Conservation (phyloP, 129 eudicot species). For the Apium graveolens region DNA sequence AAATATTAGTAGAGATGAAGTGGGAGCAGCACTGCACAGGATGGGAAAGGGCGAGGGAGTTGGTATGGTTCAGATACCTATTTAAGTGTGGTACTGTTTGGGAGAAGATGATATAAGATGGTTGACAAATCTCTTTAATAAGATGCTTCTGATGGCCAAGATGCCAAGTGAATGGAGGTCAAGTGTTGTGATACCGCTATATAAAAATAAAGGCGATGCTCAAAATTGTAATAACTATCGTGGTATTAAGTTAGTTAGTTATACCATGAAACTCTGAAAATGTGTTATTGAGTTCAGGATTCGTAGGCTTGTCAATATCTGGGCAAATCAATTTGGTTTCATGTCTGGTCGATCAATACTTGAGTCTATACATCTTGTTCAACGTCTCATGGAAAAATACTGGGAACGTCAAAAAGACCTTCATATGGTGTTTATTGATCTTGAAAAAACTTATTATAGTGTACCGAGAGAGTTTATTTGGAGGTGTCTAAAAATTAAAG, state of each 20-base stretch:
- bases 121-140: no score
- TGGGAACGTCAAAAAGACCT: no score
- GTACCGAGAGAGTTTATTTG: no score
- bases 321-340: neutral
- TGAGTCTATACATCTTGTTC: no score
- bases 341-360: no score
- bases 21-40: no score
- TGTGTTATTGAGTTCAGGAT: neutral
- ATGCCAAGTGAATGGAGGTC: neutral
- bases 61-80: neutral
- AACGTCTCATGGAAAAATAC: no score
- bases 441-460: no score
- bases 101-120: neutral
- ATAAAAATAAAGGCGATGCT: neutral
- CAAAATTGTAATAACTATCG: neutral
- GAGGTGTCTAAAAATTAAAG: no score
- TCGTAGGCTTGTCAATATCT: neutral
- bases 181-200: neutral
- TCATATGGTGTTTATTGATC: no score
- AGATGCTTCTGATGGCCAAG: neutral
- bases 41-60: neutral
- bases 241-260: neutral
- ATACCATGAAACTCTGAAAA: neutral
- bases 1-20: no score
- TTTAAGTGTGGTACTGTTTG: no score